Percentiles rank a stretch among this genome's conserved stretches.
phyloP scores from a whole-genome alignment of 163 green algal genomes.

The Prototheca wickerhamii region DNA sequence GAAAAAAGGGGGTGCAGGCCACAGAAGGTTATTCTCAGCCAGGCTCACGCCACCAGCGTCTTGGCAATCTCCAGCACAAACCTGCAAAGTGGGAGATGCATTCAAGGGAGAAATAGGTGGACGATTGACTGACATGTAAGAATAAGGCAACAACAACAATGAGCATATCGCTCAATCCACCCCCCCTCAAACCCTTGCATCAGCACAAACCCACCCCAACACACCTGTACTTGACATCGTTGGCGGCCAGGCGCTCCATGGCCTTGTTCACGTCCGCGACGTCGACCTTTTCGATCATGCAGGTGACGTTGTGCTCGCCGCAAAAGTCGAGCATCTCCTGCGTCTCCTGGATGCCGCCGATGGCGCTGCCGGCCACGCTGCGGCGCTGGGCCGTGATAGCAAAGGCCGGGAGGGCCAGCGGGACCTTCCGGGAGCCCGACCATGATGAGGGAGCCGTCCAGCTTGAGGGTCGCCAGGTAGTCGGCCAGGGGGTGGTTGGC shows the following conservation, averaged over 20 bases:
- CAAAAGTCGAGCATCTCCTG: slow-evolving; percentile 78
- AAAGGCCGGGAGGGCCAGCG: background rate
- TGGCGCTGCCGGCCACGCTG: slow-evolving; percentile 12
- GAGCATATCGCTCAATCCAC: background rate
- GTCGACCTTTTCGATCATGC: slow-evolving; percentile 45
- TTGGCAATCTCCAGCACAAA: slow-evolving; percentile 27
- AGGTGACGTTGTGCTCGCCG: slow-evolving; percentile 41
- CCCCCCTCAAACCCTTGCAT: background rate
- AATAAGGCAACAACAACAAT: no score
- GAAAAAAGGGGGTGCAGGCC: no score
- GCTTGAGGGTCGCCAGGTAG: slow-evolving; percentile 25
- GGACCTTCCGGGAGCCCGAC: slow-evolving; percentile 35
- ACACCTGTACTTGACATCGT: slow-evolving; percentile 42
- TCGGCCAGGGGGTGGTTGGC: slow-evolving; percentile 39
- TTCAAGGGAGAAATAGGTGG: no score
- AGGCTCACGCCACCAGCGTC: slow-evolving; percentile 5
- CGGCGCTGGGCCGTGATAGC: slow-evolving; percentile 13
- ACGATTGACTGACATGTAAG: no score
- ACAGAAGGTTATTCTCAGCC: no score
- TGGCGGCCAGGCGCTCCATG: slow-evolving; percentile 38
- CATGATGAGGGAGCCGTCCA: slow-evolving; percentile 41
- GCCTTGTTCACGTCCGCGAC: slow-evolving; percentile 34
- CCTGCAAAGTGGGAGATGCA: background rate
- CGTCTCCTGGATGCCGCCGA: slow-evolving; percentile 64
- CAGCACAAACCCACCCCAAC: no score